Percentiles rank a stretch among this genome's conserved stretches.
phyloP scores from a whole-genome alignment of 2,329 filamentous ascomycete genomes.

The Exophiala sideris region DNA sequence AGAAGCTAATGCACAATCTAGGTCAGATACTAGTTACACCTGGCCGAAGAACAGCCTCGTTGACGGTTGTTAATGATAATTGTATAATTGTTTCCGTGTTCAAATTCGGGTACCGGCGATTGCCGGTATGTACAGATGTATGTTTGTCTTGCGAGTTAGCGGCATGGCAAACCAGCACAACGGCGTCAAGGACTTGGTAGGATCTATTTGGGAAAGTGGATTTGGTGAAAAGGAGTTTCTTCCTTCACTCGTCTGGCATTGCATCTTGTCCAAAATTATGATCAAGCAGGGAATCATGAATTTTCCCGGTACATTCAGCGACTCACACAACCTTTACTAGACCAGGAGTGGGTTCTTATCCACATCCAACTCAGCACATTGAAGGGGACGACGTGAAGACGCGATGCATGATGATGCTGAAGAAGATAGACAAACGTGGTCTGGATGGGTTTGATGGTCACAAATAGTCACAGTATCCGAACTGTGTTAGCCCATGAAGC shows the following conservation, averaged over 20 bases:
- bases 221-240: conserved; percentile 16
- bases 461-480: too few relatives aligned
- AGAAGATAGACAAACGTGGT: background rate
- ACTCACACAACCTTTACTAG: conserved; percentile 10
- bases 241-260: conserved; percentile 4
- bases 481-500: too few relatives aligned
- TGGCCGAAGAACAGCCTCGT: conserved; percentile 64
- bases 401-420: background rate
- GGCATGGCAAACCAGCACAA: conserved; percentile 21
- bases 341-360: conserved; percentile 2
- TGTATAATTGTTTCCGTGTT: conserved; percentile 21
- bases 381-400: background rate
- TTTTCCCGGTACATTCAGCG: conserved; percentile 14
- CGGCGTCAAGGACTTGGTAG: conserved; percentile 15
- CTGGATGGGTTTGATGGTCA: too few relatives aligned
- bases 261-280: conserved; percentile 23
- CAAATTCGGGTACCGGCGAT: conserved; percentile 16
- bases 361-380: background rate
- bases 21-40: conserved; percentile 50
- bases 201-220: conserved; percentile 13
- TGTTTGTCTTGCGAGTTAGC: conserved; percentile 21
- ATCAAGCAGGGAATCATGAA: conserved; percentile 22
- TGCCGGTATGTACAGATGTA: conserved; percentile 21
- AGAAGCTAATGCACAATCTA: conserved; percentile 28
- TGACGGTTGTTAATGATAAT: conserved; percentile 48